A percentile compares a stretch with the other conserved stretches of the same genome.
Evolutionary conservation across 2,329 filamentous ascomycete genomes (phyloP).

Genomic region (Penicillium sp.): DNA sequence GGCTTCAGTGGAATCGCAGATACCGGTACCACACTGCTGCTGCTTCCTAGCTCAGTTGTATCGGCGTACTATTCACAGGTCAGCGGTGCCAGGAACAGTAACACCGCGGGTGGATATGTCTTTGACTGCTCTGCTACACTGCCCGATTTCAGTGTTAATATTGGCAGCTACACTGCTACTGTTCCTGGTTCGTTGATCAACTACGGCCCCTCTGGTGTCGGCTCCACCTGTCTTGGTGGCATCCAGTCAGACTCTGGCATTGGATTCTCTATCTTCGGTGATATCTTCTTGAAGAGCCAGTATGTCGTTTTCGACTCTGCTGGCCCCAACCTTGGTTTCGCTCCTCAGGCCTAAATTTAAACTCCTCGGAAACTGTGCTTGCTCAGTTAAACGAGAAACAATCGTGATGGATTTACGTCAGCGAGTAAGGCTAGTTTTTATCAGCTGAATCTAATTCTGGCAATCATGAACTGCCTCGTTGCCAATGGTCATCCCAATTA

Average conservation of each 20-base stretch:
- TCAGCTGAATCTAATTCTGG: neutral
- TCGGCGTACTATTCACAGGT: conserved; percentile 66
- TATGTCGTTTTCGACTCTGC: conserved; percentile 72
- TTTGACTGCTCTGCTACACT: conserved; percentile 58
- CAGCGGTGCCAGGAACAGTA: conserved; percentile 56
- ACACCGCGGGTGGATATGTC: conserved; percentile 59
- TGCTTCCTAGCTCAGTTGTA: conserved; percentile 61
- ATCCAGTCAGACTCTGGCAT: conserved; percentile 67
- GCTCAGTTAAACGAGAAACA: too few species aligned
- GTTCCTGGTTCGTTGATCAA: conserved; percentile 64
- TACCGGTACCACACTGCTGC: conserved; percentile 71
- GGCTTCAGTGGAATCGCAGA: conserved; percentile 64
- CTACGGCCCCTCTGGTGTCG: conserved; percentile 51
- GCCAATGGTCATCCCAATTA: too few species aligned
- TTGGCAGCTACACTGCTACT: conserved; percentile 56
- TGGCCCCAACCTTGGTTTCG: conserved; percentile 56
- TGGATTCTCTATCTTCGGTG: conserved; percentile 72
- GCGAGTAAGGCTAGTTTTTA: neutral
- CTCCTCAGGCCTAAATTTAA: conserved; percentile 40
- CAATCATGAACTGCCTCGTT: too few species aligned
- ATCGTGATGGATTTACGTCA: neutral
- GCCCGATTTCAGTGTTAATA: conserved; percentile 58
- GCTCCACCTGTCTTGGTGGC: conserved; percentile 70
- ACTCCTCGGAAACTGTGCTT: neutral
- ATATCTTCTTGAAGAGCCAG: conserved; percentile 77